Evolutionary conservation across 2,329 filamentous ascomycete species (phyloP).

Genomic region (Akanthomyces lecanii): DNA sequence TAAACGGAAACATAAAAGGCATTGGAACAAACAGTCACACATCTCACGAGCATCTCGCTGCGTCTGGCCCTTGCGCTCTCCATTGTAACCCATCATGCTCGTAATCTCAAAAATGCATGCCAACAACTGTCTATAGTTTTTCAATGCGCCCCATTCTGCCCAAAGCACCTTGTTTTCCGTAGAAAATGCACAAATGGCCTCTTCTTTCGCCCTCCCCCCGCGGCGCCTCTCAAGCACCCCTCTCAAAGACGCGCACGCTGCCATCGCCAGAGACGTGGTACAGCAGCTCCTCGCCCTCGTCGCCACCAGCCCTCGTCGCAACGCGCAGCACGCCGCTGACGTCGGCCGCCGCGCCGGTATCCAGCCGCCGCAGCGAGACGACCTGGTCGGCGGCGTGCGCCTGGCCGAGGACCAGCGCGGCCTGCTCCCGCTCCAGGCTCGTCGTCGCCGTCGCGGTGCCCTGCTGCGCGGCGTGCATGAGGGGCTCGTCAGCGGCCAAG

Average conservation of each 20-base stretch:
- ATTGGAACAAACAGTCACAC: too few relatives aligned
- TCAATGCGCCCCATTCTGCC: too few relatives aligned
- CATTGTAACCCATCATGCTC: too few relatives aligned
- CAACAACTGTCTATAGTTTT: too few relatives aligned
- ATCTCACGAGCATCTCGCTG: too few relatives aligned
- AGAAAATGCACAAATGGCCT: too few relatives aligned
- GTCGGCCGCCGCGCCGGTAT: constrained; percentile 85
- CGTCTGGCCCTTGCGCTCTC: too few relatives aligned
- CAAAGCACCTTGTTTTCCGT: too few relatives aligned
- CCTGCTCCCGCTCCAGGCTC: constrained; percentile 64
- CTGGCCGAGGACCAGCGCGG: constrained; percentile 64
- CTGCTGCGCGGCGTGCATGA: constrained; percentile 50
- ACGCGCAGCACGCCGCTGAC: constrained; percentile 84
- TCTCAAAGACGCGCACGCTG: constrained; percentile 75
- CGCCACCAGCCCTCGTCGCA: constrained; percentile 70
- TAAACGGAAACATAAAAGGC: too few relatives aligned
- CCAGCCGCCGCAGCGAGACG: constrained; percentile 68
- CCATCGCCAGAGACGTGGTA: constrained; percentile 80
- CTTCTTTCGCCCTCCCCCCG: too few relatives aligned
- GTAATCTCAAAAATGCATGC: too few relatives aligned
- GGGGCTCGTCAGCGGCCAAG: constrained; percentile 67
- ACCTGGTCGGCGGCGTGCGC: constrained; percentile 73
- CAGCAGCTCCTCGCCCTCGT: constrained; percentile 66
- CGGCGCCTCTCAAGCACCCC: constrained; percentile 46
- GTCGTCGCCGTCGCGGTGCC: constrained; percentile 26